Evolutionary conservation across 1,284 basidiomycete species (phyloP).

Genomic region (Fistulina hepatica): DNA sequence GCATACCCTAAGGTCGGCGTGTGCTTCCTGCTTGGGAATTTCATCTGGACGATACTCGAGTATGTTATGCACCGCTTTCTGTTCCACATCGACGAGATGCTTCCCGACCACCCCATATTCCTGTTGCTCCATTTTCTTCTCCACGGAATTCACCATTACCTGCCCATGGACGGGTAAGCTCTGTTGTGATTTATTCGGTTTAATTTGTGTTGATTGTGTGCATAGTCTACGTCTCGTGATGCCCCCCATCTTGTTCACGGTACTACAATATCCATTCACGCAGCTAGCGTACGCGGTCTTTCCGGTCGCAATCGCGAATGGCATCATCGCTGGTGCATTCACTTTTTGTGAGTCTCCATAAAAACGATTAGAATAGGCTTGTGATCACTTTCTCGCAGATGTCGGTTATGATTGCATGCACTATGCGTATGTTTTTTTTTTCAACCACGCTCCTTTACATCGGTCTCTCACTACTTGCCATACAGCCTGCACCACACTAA

Average conservation of each 20-base stretch:
- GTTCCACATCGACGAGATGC: conserved; percentile 89
- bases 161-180: conserved; percentile 90
- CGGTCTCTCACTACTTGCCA: conserved; percentile 4
- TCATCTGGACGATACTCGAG: conserved; percentile 94
- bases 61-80: conserved; percentile 95
- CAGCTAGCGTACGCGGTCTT: conserved; percentile 77
- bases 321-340: conserved; percentile 87
- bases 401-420: conserved; percentile 88
- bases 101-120: conserved; percentile 78
- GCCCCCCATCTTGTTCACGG: conserved; percentile 83
- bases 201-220: conserved; percentile 1
- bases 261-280: conserved; percentile 83
- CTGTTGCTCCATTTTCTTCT: conserved; percentile 87
- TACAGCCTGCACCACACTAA: conserved; percentile 77
- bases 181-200: conserved; percentile 3
- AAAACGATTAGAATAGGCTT: conserved; percentile 1
- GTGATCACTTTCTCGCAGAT: conserved; percentile 33
- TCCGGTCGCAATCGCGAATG: conserved; percentile 81
- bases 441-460: conserved; percentile 8
- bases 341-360: conserved; percentile 65
- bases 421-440: conserved; percentile 25
- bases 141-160: conserved; percentile 96
- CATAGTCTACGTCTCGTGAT: conserved; percentile 85
- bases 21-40: conserved; percentile 74
- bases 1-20: conserved; percentile 40